Evolutionary conservation across 495 filamentous ascomycete genomes (phyloP), one percentile per base, ranked within the genome.

Genomic region (Tirmania nivea): DNA sequence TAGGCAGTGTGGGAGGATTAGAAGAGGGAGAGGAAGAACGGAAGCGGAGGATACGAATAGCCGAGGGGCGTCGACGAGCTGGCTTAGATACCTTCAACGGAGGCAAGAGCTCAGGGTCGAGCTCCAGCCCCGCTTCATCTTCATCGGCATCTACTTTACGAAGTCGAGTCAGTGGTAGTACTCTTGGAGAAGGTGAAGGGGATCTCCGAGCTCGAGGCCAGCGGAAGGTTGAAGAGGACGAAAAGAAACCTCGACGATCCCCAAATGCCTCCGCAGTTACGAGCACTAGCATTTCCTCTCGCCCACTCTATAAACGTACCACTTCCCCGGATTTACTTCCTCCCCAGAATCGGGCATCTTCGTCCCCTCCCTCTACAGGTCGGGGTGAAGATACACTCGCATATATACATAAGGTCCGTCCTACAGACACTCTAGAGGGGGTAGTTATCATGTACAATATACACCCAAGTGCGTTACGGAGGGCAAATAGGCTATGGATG

Each of bases 401-500:
- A 12, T 97, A 97, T 66, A 70, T 97, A 20, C 90, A 97, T 67
- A 80, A 79, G 55, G 88, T 97, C 3, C 76, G 77, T 54, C 72
- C 79, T 5, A 73, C 73, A 34, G 92, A 96, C 62, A 94, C 84
- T 11, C 78, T 94, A 54, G 85, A 85, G 1, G 88, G 90, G 2
- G 80, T 97, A 17, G 82, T 84, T 25, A 84, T 97, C 47, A 82
- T 78, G 56, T 97, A 90, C 67, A 82, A 82, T 57, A 94, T 86
- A 60, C 76, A 80, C 55, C 73, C 83, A 48, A 78, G 82, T 31
- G 71, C 83, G 0, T 83, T 97, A 54, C 70, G 82, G 21, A 87
- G 86, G 63, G 83, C 85, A 25, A 97, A 97, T 62, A 78, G 89
- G 16, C 75, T 97, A 59, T 96, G 90, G 90, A 84, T 85, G 8